Conservation (phyloP, 331 rosid species). For the Malus hybrid region DNA sequence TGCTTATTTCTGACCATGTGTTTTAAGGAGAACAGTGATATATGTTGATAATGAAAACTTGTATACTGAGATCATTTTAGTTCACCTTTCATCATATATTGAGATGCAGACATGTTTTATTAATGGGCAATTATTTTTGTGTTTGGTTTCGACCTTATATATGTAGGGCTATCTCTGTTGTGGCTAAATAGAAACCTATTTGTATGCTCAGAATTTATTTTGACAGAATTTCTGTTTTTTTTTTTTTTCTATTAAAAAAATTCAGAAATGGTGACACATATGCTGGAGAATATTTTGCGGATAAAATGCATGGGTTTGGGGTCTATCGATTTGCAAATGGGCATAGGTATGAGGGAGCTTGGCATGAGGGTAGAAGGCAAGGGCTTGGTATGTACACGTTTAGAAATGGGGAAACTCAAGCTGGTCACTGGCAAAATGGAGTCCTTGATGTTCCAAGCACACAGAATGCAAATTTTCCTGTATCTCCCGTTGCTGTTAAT, state of each 20-base stretch:
- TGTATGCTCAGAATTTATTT: neutral
- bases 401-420: constrained; percentile 87
- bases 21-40: neutral
- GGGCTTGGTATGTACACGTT: constrained; percentile 99
- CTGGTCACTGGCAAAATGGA: constrained; percentile 99
- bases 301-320: constrained; percentile 97
- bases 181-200: neutral
- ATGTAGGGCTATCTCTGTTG: neutral
- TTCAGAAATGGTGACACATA: constrained; percentile 83
- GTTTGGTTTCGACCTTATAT: neutral
- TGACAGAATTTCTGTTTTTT: neutral
- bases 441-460: constrained; percentile 86
- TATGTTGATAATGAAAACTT: neutral
- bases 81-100: neutral
- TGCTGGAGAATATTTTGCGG: constrained; percentile 93
- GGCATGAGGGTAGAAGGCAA: constrained; percentile 98
- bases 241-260: neutral
- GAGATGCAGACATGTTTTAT: neutral
- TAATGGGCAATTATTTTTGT: neutral
- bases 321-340: constrained; percentile 84
- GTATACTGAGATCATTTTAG: neutral
- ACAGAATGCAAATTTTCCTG: constrained; percentile 48
- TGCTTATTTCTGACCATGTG: no score
- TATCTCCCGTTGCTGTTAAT: constrained; percentile 79
- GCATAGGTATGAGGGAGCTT: constrained; percentile 92